Percentiles rank a stretch among this genome's conserved stretches.
Evolutionary conservation across 2,329 filamentous ascomycete species (phyloP).

Genomic region (Trichoderma guizhouense): DNA sequence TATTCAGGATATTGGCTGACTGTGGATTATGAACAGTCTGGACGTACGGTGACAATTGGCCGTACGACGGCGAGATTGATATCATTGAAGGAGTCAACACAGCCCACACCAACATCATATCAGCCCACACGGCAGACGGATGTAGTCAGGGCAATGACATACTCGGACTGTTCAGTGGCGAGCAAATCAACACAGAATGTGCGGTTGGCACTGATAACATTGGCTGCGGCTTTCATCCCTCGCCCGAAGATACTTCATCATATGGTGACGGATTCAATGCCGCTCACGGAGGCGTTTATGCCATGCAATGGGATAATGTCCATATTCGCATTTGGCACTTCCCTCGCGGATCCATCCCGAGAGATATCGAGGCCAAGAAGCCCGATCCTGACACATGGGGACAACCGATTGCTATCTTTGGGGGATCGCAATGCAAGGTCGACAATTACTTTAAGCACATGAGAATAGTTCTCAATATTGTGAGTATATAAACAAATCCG

Average conservation of each 20-base stretch:
- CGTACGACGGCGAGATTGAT: slow-evolving; percentile 61
- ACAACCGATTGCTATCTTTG: slow-evolving; percentile 65
- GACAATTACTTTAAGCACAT: slow-evolving; percentile 63
- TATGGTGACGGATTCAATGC: slow-evolving; percentile 67
- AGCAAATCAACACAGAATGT: slow-evolving; percentile 34
- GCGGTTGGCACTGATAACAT: slow-evolving; percentile 37
- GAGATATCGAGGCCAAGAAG: slow-evolving; percentile 55
- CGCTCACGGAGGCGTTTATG: slow-evolving; percentile 64
- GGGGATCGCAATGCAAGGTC: slow-evolving; percentile 61
- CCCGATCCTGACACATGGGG: slow-evolving; percentile 69
- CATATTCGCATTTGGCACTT: slow-evolving; percentile 78
- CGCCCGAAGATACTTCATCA: slow-evolving; percentile 40
- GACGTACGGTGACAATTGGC: slow-evolving; percentile 58
- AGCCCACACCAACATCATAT: slow-evolving; percentile 57
- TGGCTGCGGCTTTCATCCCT: slow-evolving; percentile 45
- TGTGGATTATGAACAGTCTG: slow-evolving; percentile 39
- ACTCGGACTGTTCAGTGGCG: slow-evolving; percentile 27
- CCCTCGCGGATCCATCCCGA: slow-evolving; percentile 59
- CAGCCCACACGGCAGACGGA: slow-evolving; percentile 53
- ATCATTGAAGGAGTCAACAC: slow-evolving; percentile 69
- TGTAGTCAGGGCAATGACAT: slow-evolving; percentile 29
- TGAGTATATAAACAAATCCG: slow-evolving; percentile 25
- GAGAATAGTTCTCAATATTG: slow-evolving; percentile 70
- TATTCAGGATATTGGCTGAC: background rate
- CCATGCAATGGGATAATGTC: slow-evolving; percentile 65